phyloP scores from a whole-genome alignment of 2,329 filamentous ascomycete genomes.

The Diaporthe sp. region DNA sequence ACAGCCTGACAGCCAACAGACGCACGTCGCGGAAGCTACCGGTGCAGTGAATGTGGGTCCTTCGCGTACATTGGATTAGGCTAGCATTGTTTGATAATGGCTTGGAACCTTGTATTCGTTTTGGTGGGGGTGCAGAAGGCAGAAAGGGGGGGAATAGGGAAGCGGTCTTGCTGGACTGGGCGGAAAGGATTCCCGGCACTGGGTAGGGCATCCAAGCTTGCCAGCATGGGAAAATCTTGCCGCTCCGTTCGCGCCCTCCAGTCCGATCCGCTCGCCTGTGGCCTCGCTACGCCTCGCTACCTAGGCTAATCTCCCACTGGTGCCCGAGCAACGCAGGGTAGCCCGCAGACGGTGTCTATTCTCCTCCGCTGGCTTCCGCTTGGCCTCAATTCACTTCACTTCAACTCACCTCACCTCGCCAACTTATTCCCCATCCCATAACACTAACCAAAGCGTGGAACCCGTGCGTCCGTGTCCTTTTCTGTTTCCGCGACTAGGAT shows the following conservation, averaged over 20 bases:
- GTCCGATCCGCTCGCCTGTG: background rate
- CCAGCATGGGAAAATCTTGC: slow-evolving; percentile 12
- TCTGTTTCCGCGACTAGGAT: background rate
- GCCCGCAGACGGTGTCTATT: slow-evolving; percentile 4
- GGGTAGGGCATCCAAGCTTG: slow-evolving; percentile 4
- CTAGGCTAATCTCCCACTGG: slow-evolving; percentile 13
- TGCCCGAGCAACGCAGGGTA: background rate
- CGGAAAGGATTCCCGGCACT: slow-evolving; percentile 19
- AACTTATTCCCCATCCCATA: background rate
- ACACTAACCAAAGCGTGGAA: background rate
- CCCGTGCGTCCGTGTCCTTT: background rate
- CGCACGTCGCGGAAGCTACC: slow-evolving; percentile 18
- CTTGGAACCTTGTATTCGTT: slow-evolving; percentile 4
- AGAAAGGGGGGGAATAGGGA: background rate
- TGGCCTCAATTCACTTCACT: background rate
- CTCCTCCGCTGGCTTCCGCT: background rate
- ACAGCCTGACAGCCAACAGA: slow-evolving; percentile 2
- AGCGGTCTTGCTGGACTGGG: background rate
- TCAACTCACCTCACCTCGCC: background rate
- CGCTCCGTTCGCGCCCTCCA: background rate
- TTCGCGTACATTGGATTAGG: background rate
- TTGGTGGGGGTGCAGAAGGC: slow-evolving; percentile 8
- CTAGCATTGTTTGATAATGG: slow-evolving; percentile 9
- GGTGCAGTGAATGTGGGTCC: slow-evolving; percentile 4
- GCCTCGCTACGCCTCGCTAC: background rate